A percentile compares a stretch with the other conserved stretches of the same genome.
Evolutionary conservation across 208 protist genomes (phyloP).

Genomic region (Endotrypanum monterogeii): DNA sequence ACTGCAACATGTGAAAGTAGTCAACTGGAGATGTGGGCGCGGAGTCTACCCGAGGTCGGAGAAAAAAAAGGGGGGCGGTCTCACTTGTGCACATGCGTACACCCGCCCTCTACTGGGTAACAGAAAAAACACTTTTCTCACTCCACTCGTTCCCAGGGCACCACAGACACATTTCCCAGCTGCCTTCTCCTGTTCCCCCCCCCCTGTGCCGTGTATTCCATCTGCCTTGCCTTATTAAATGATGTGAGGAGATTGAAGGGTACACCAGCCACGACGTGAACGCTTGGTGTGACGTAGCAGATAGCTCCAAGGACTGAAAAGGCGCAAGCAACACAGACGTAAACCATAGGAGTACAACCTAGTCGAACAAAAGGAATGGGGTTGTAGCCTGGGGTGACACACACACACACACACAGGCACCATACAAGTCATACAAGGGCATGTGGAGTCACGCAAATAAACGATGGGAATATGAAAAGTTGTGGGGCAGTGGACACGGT

Average conservation of each 20-base stretch:
- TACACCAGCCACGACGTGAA: not conserved
- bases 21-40: not conserved
- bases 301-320: not conserved
- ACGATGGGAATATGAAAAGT: no score
- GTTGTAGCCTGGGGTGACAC: not conserved
- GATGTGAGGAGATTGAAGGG: not conserved
- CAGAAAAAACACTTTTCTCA: not conserved
- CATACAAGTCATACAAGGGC: not conserved
- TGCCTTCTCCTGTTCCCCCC: not conserved
- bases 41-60: no score
- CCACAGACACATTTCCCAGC: not conserved
- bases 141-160: not conserved
- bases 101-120: not conserved
- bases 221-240: not conserved
- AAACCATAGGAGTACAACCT: not conserved
- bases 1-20: not conserved
- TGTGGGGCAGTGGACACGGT: not conserved
- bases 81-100: not conserved
- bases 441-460: not conserved
- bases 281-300: not conserved
- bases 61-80: not conserved
- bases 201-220: not conserved
- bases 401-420: not conserved
- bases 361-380: not conserved
- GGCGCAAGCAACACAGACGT: not conserved